phyloP scores from a whole-genome alignment of 1,284 basidiomycete genomes.

The Ustilago crameri region DNA sequence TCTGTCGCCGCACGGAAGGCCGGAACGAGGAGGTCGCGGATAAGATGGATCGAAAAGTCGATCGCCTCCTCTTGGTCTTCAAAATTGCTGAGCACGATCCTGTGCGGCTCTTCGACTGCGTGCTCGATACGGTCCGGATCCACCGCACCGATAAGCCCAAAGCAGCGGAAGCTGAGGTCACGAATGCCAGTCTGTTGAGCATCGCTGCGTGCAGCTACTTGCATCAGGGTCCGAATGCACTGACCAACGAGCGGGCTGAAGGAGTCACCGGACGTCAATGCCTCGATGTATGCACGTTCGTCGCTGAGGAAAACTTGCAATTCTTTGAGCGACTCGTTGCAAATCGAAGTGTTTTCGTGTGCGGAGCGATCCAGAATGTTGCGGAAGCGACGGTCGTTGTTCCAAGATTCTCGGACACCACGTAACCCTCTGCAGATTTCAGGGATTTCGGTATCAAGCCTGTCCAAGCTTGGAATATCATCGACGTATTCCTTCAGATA shows the following conservation, averaged over 20 bases:
- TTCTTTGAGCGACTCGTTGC: conserved; percentile 81
- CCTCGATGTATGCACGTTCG: conserved; percentile 50
- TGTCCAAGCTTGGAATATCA: conserved; percentile 73
- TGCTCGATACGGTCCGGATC: conserved; percentile 94
- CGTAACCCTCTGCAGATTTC: conserved; percentile 62
- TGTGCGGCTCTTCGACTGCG: conserved; percentile 74
- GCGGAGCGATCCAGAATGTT: conserved; percentile 80
- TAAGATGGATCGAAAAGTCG: conserved; percentile 85
- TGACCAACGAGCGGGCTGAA: conserved; percentile 83
- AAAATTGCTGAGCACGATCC: conserved; percentile 85
- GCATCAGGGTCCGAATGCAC: conserved; percentile 78
- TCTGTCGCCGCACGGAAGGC: conserved; percentile 94
- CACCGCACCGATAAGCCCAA: conserved; percentile 92
- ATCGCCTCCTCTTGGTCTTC: conserved; percentile 81
- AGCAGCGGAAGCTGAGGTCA: conserved; percentile 81
- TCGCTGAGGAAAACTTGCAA: conserved; percentile 72
- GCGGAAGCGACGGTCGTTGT: conserved; percentile 72
- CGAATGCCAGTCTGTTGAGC: conserved; percentile 72
- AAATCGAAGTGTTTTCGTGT: conserved; percentile 85
- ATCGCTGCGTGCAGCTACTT: conserved; percentile 79
- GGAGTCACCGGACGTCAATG: conserved; percentile 70
- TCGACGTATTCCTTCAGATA: conserved; percentile 74
- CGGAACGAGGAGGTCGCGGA: conserved; percentile 86
- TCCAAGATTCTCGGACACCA: conserved; percentile 69
- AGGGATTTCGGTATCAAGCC: conserved; percentile 58